Evolutionary conservation across 192 early-diverging fungal species (phyloP), one percentile per base, ranked within the genome.

Genomic region (Paraglomus brasilianum): DNA sequence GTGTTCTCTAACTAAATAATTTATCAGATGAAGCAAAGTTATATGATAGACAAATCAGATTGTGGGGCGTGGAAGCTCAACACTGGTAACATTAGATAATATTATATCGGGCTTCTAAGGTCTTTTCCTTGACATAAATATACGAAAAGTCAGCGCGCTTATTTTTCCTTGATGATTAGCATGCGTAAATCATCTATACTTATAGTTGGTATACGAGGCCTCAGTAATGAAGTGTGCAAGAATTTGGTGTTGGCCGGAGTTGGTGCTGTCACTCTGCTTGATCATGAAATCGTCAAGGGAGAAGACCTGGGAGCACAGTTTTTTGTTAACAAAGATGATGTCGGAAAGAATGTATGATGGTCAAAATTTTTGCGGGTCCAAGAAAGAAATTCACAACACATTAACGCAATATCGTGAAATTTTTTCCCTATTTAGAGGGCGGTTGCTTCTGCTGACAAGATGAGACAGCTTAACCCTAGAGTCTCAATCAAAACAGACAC

Each of bases 41-140:
- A 11, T 98, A 98, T 59, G 96, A 98, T 84, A 82, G 96, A 24
- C 96, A 98, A 82, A 98, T 98, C 73, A 85, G 96, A 57, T 80
- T 98, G 19, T 98, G 96, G 96, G 96, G 96, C 9, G 66, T 97
- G 53, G 93, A 96, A 66, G 92, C 95, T 30, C 96, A 98, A 72
- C 84, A 84, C 62, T 76, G 88, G 92, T 91, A 74, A 68, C 21
- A 11, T 22, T 57, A 51, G 30, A n/a, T 67, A 71, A 10, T 4
- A 41, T 11, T 44, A 30, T 42, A 48, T 22, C 48, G 5, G n/a
- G 47, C 13, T 49, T 44, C 21, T 43, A 17, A 43, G 39, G 14
- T 46, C 42, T 22, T 42, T n/a, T 15, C 5, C 46, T 53, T 72
- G 43, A 14, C 13, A 60, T 73, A 77, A n/a, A 57, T 50, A 9